phyloP scores from a whole-genome alignment of 2,329 filamentous ascomycete genomes.

The Hymenoscyphus fructigenus region DNA sequence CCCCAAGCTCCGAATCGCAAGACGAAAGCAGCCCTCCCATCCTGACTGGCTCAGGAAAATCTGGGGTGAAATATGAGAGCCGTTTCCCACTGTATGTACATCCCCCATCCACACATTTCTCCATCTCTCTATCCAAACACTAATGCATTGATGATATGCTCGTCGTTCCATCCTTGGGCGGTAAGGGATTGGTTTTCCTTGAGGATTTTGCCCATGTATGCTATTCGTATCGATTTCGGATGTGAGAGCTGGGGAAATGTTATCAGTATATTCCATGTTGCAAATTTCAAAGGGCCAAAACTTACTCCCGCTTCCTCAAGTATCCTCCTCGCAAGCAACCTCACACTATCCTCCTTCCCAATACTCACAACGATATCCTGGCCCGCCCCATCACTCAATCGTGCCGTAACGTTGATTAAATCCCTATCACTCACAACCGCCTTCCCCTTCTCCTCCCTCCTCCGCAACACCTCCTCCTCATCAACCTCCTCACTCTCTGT shows the following conservation, averaged over 20 bases:
- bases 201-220: conserved; percentile 79
- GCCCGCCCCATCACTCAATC: conserved; percentile 45
- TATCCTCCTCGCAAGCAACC: conserved; percentile 61
- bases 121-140: conserved; percentile 43
- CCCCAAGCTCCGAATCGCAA: too few species aligned
- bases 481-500: conserved; percentile 29
- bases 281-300: conserved; percentile 23
- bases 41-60: not conserved
- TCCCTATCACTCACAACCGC: conserved; percentile 29
- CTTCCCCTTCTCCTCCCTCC: conserved; percentile 49
- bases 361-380: conserved; percentile 62
- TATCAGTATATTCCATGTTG: not conserved
- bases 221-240: conserved; percentile 64
- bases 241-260: conserved; percentile 47
- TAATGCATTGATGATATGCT: conserved; percentile 75
- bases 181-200: conserved; percentile 64
- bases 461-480: conserved; percentile 44
- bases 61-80: not conserved
- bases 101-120: not conserved
- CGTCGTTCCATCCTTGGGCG: conserved; percentile 72
- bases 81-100: not conserved
- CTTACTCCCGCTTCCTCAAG: conserved; percentile 63
- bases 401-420: conserved; percentile 27
- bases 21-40: not conserved
- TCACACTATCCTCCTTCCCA: conserved; percentile 61